Conservation (phyloP, 352 stramenopile genomes). For the Phytophthora lateralis region DNA sequence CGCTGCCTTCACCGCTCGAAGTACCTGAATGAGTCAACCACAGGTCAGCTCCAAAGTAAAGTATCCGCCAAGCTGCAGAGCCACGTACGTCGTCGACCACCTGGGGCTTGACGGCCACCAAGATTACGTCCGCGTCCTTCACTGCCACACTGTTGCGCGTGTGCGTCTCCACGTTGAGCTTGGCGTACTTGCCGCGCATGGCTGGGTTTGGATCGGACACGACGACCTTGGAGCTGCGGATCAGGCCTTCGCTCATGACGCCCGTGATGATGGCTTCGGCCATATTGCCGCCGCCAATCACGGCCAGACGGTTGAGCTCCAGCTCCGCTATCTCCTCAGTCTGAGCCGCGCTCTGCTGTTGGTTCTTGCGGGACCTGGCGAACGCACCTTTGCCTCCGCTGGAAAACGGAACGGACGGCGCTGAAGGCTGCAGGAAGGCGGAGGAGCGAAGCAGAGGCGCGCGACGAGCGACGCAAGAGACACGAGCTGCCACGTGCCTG, state of each 20-base stretch:
- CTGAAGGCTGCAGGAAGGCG: background rate
- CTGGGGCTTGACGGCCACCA: conserved; percentile 95
- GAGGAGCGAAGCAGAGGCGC: conserved; percentile 13
- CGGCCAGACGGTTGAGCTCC: conserved; percentile 58
- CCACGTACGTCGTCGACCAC: conserved; percentile 83
- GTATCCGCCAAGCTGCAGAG: background rate
- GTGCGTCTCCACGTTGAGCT: conserved; percentile 60
- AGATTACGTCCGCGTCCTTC: conserved; percentile 89
- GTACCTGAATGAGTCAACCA: conserved; percentile 35
- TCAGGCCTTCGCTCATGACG: conserved; percentile 70
- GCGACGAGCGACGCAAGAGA: conserved; percentile 7
- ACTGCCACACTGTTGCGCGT: conserved; percentile 66
- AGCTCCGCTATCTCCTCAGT: conserved; percentile 30
- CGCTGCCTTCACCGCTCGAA: conserved; percentile 61
- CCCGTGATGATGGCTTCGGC: conserved; percentile 88
- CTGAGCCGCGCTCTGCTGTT: conserved; percentile 3
- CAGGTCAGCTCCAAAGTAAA: conserved; percentile 2
- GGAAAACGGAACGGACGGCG: conserved; percentile 7
- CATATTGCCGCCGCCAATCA: conserved; percentile 92
- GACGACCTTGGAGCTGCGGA: conserved; percentile 70
- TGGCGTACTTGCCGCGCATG: conserved; percentile 68
- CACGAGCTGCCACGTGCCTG: background rate
- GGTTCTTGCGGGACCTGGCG: conserved; percentile 25
- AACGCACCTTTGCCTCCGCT: conserved; percentile 29
- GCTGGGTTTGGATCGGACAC: conserved; percentile 80